Evolutionary conservation across 331 rosid species (phyloP), one percentile per base, ranked within the genome.

Genomic region (Telfairia occidentalis): DNA sequence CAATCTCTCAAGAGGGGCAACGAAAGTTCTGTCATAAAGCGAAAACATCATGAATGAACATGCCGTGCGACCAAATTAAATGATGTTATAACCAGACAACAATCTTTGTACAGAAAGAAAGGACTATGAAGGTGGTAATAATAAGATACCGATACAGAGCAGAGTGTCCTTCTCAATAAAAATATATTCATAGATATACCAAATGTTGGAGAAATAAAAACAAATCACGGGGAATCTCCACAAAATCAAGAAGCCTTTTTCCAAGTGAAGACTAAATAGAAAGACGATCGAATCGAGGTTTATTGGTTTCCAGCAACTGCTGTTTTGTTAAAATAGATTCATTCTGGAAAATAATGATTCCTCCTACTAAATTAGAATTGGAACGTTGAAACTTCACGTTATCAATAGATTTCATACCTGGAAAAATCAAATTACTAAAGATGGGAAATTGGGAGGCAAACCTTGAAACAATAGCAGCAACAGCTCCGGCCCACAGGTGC

Each of bases 391-490:
- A 50, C 23, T 3, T 50, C 5, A 16, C 57, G 18, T n/a, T 16
- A 50, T 50, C n/a, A n/a, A n/a, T n/a, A n/a, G 19, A 50, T 50
- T 16, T 50, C 24, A 16, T 50, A 5, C 8, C 16, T 50, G 57
- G n/a, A n/a, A 50, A 50, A 50, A 50, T 5, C 57, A 18, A 32
- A 19, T 19, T 7, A 40, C 11, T 48, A 18, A 10, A 5, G 37
- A 38, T 16, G n/a, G 28, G 49, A 21, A 23, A 64, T 26, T 46
- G 70, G 52, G 34, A 37, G 18, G 19, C 21, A 18, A 77, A 82
- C 89, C 89, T 85, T 23, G 89, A 82, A 65, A 85, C 84, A 84
- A 85, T 85, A 40, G 86, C 89, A 49, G 89, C 79, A 49, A 80
- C 83, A 78, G 83, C 89, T 29, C 89, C 86, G 42, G 84, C 79